phyloP scores from a whole-genome alignment of 257 asterid genomes.

The Solanum tarijense region DNA sequence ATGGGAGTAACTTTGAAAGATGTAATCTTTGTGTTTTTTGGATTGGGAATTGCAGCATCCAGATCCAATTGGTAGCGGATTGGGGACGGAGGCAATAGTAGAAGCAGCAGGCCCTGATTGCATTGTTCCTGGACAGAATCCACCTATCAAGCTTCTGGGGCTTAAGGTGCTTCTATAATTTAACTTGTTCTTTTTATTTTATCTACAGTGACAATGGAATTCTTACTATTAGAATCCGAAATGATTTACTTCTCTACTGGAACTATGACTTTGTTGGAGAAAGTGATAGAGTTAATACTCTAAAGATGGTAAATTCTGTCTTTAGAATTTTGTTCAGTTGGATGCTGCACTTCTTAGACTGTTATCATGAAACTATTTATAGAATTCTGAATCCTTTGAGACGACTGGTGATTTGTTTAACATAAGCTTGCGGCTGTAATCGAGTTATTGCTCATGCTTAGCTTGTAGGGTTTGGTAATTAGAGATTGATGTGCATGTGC shows the following conservation, averaged over 20 bases:
- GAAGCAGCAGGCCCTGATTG: conserved; percentile 98
- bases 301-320: neutral
- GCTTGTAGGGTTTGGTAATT: neutral
- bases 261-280: neutral
- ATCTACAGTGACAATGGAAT: neutral
- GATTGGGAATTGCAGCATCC: conserved; percentile 17
- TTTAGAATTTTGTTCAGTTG: neutral
- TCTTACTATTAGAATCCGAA: neutral
- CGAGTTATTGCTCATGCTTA: neutral
- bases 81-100: conserved; percentile 69
- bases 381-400: neutral
- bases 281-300: neutral
- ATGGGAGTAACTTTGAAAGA: neutral
- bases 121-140: conserved; percentile 76
- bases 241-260: neutral
- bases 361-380: neutral
- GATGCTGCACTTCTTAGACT: neutral
- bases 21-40: neutral
- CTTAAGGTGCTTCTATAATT: conserved; percentile 44
- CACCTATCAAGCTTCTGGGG: conserved; percentile 75
- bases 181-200: neutral
- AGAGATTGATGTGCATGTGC: neutral
- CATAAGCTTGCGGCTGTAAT: neutral
- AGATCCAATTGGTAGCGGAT: conserved; percentile 58
- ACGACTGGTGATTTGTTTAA: neutral